Conservation (phyloP, 441 rosid genomes). For the Francoa sonchifolia region DNA sequence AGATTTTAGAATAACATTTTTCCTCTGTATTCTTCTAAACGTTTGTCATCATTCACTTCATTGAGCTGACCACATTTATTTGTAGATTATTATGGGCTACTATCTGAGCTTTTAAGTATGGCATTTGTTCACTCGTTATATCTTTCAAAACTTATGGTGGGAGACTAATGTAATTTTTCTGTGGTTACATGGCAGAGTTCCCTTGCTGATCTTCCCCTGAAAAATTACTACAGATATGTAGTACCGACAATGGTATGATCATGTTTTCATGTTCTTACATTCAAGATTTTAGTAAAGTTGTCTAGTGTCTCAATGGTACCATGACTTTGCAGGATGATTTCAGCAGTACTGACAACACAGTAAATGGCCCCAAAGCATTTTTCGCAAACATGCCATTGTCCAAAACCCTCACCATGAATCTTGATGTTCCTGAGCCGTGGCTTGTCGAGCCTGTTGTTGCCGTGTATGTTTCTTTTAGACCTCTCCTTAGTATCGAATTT, state of each 20-base stretch:
- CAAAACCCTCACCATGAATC: constrained; percentile 99
- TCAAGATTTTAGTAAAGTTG: constrained; percentile 15
- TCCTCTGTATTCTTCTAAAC: no score
- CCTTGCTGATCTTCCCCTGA: constrained; percentile 93
- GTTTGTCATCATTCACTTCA: no score
- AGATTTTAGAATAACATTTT: no score
- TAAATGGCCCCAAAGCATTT: constrained; percentile 90
- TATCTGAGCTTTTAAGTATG: no score
- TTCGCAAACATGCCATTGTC: constrained; percentile 96
- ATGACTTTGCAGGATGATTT: constrained; percentile 76
- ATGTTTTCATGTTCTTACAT: constrained; percentile 10
- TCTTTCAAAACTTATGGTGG: no score
- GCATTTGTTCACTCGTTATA: no score
- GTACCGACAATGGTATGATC: constrained; percentile 64
- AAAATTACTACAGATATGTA: constrained; percentile 97
- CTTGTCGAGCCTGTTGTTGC: constrained; percentile 96
- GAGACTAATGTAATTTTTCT: no score
- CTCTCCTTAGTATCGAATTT: neutral
- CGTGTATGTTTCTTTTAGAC: constrained; percentile 50
- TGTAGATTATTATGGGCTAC: no score
- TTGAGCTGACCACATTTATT: no score
- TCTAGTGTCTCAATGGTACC: constrained; percentile 20
- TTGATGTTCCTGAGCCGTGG: constrained; percentile 99
- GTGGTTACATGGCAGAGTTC: no score
- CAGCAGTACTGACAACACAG: constrained; percentile 53